Base-by-base conservation (phyloP, 1,284 basidiomycete species). In the Sutorius eximius region DNA sequence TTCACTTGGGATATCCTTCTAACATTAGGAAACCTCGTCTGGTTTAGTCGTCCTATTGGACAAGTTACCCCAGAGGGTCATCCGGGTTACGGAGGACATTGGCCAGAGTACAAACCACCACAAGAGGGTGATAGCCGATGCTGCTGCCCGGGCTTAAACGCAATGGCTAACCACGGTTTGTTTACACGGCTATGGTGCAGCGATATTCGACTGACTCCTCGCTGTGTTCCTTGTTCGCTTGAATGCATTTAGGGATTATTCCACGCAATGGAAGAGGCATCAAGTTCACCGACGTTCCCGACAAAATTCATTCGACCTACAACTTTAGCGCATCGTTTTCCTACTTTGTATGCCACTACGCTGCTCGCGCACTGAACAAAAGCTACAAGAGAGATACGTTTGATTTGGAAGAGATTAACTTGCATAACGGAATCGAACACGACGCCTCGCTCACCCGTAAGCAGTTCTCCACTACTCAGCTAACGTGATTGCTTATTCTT, bases 371-470 rank as follows among this genome's bases (percentile, higher is more conserved):
- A 69, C 64, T 90, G 55, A 74, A 76, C 24, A 82, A 78, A 60
- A 76, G 73, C 54, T 87, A 85, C 61, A 69, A 61, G 46, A 81
- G 73, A 42, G 87, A 83, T 57, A 81, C 72, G 1, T 82, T 88
- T 60, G 79, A 89, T 63, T 75, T 91, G 16, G 69, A 72, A 8
- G 87, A 90, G 51, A 70, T 91, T 18, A 77, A 77, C 64, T 67
- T 85, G 29, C 89, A 90, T 64, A 89, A 89, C 61, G 83, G 83
- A 20, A 90, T 91, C 55, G 88, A 91, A 62, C 88, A 91, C 61
- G 88, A 91, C 62, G 87, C 77, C 0, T 89, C 87, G 3, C 72
- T 91, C 32, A 79, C 79, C 32, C 79, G 87, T 62, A 30, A 3
- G 64, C 44, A 8, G 11, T 48, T 13, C 7, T 16, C 15, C 2